Percentiles rank a stretch among this genome's conserved stretches.
Conservation (phyloP, 805 yeast species). For the Saturnispora hagleri region DNA sequence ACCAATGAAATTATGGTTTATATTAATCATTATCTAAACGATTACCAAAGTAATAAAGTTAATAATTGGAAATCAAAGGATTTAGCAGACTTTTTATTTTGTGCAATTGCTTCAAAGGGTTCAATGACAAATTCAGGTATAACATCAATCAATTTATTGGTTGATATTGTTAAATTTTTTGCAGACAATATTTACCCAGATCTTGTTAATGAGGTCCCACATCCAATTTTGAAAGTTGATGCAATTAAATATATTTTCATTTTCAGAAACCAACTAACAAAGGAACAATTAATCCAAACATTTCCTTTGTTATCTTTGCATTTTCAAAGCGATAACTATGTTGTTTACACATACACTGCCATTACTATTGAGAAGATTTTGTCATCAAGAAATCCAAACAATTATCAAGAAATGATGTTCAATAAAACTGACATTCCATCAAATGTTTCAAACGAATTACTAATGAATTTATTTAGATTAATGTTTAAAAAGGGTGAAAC, state of each 20-base stretch:
- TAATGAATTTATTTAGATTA: slow-evolving; percentile 57
- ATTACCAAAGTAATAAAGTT: slow-evolving; percentile 29
- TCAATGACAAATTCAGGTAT: slow-evolving; percentile 81
- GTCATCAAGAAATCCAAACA: slow-evolving; percentile 57
- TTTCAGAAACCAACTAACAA: slow-evolving; percentile 88
- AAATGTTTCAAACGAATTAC: slow-evolving; percentile 45
- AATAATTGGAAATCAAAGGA: slow-evolving; percentile 94
- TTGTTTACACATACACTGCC: slow-evolving; percentile 88
- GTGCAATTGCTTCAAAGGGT: slow-evolving; percentile 88
- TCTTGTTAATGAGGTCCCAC: slow-evolving; percentile 46
- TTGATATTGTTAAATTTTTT: slow-evolving; percentile 85
- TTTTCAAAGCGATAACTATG: slow-evolving; percentile 57
- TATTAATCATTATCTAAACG: slow-evolving; percentile 54
- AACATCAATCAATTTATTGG: slow-evolving; percentile 70
- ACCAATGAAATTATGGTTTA: slow-evolving; percentile 69
- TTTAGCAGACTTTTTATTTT: slow-evolving; percentile 74
- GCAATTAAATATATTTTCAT: slow-evolving; percentile 85
- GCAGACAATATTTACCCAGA: slow-evolving; percentile 74
- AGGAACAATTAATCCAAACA: slow-evolving; percentile 69
- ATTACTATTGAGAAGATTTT: slow-evolving; percentile 85
- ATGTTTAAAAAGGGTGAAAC: slow-evolving; percentile 49
- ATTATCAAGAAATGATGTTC: slow-evolving; percentile 52
- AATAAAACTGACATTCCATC: slow-evolving; percentile 63
- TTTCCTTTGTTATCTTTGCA: slow-evolving; percentile 71
- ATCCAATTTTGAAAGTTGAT: slow-evolving; percentile 81